Evolutionary conservation across 2,329 filamentous ascomycete species (phyloP).

Genomic region (Penicillium sp.): DNA sequence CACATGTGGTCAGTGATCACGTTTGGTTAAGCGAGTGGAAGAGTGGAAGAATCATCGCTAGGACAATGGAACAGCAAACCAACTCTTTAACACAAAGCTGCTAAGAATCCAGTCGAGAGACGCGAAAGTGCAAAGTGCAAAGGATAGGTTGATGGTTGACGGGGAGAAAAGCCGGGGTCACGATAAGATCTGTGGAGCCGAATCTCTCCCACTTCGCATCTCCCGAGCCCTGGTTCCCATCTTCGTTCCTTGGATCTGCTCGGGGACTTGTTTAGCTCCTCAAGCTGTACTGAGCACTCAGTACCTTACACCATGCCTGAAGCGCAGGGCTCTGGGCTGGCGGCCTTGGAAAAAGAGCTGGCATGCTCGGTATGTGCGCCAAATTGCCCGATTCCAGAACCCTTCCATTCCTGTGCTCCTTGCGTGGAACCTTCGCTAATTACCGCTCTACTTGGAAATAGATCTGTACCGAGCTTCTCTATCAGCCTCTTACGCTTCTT

Average conservation of each 20-base stretch:
- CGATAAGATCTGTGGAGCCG: slow-evolving; percentile 17
- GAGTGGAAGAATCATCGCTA: not conserved
- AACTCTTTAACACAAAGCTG: not conserved
- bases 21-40: not conserved
- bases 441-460: slow-evolving; percentile 35
- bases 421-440: slow-evolving; percentile 11
- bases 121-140: not conserved
- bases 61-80: slow-evolving; percentile 10
- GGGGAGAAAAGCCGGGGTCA: slow-evolving; percentile 5
- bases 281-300: not conserved
- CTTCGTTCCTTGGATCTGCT: slow-evolving; percentile 8
- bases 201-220: slow-evolving; percentile 10
- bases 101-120: not conserved
- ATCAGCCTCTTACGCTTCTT: slow-evolving; percentile 82
- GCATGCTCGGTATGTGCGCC: slow-evolving; percentile 74
- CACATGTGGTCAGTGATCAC: not conserved
- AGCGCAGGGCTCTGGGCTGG: slow-evolving; percentile 35
- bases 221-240: slow-evolving; percentile 11
- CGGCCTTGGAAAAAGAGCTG: slow-evolving; percentile 86
- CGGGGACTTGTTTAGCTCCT: not conserved
- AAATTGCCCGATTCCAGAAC: slow-evolving; percentile 8
- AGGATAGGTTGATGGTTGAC: not conserved
- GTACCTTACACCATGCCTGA: slow-evolving; percentile 17
- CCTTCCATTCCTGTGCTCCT: slow-evolving; percentile 14
- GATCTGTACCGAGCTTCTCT: slow-evolving; percentile 96